Conservation (phyloP, 202 grass and related monocot genomes). For the Saccharum hybrid region DNA sequence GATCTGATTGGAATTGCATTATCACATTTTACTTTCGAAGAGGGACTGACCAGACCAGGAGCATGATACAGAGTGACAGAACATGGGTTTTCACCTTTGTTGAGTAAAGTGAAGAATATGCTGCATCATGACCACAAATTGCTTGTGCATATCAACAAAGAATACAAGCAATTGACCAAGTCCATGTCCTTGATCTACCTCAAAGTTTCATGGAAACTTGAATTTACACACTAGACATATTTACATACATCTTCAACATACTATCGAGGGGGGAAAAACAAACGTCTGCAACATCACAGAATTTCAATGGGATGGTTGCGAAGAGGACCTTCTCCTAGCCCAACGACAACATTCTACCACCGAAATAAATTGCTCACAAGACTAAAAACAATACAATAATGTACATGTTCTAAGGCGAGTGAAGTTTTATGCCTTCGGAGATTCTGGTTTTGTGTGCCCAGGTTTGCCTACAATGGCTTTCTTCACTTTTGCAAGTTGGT, state of each 20-base stretch:
- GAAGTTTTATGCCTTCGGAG: conserved; percentile 51
- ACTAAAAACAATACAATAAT: conserved; percentile 47
- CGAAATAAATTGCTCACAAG: conserved; percentile 45
- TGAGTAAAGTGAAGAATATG: neutral
- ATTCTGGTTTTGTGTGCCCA: conserved; percentile 54
- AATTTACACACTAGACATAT: conserved; percentile 49
- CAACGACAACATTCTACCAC: conserved; percentile 21
- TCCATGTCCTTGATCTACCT: conserved; percentile 29
- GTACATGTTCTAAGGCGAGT: conserved; percentile 45
- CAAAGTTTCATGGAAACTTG: conserved; percentile 22
- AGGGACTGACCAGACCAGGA: neutral
- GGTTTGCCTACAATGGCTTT: conserved; percentile 88
- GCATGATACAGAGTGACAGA: neutral
- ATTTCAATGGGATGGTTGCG: conserved; percentile 19
- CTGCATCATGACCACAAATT: conserved; percentile 13
- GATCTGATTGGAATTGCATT: conserved; percentile 1
- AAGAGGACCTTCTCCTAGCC: conserved; percentile 33
- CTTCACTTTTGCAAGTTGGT: conserved; percentile 85
- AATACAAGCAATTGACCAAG: neutral
- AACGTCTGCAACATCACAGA: conserved; percentile 8
- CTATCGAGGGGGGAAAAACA: neutral
- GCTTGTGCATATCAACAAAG: conserved; percentile 5
- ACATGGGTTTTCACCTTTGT: neutral
- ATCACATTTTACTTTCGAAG: neutral
- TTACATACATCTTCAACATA: conserved; percentile 34